These are phyloP conservation scores for Phytophthora citrophthora DNA, from an alignment of 352 stramenopile genomes.

Conservation along the genomic window DNA sequence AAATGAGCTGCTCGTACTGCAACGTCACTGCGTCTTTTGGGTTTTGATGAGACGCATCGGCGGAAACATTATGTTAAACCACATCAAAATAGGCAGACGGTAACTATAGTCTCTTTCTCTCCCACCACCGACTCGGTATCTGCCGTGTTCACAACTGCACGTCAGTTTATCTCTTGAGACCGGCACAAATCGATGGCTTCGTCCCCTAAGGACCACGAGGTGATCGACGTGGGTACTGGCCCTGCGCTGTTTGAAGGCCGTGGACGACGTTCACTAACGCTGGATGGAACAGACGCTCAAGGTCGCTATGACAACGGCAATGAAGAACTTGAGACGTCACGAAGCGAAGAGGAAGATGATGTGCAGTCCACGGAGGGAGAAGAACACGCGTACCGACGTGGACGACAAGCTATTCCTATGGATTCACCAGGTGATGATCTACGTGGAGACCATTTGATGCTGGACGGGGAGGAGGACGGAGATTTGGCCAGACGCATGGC, in stretches of 20 bases:
- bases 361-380: conserved; percentile 8
- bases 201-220: conserved; percentile 30
- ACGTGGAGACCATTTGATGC: conserved; percentile 36
- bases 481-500: background rate
- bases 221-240: conserved; percentile 51
- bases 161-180: background rate
- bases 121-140: background rate
- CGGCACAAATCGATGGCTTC: conserved; percentile 9
- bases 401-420: conserved; percentile 69
- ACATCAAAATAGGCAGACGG: background rate
- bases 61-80: background rate
- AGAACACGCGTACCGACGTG: conserved; percentile 62
- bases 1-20: conserved; percentile 17
- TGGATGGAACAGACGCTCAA: conserved; percentile 15
- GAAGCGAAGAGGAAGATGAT: conserved; percentile 16
- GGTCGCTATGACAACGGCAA: conserved; percentile 16
- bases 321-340: background rate
- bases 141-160: conserved; percentile 11
- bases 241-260: conserved; percentile 24
- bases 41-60: conserved; percentile 12
- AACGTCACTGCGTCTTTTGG: conserved; percentile 10
- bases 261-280: conserved; percentile 24
- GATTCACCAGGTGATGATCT: conserved; percentile 66
- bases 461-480: conserved; percentile 33
- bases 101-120: background rate